A percentile compares a stretch with the other conserved stretches of the same genome.
Evolutionary conservation across 2,329 filamentous ascomycete species (phyloP).

Genomic region (Alternaria consortialis): DNA sequence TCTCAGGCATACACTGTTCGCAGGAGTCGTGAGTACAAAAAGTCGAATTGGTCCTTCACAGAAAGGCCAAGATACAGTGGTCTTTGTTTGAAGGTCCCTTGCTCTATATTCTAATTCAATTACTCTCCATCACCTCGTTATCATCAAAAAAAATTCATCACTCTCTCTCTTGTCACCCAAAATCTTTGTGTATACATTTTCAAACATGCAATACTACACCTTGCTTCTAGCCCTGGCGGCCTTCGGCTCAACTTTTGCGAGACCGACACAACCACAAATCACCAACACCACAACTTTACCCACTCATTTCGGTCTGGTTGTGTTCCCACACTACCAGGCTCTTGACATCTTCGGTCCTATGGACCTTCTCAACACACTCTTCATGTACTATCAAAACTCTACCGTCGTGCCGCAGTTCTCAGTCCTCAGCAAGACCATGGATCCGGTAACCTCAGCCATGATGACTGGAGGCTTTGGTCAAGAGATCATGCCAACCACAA

Average conservation of each 20-base stretch:
- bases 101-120: background rate
- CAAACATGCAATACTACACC: conserved; percentile 20
- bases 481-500: conserved; percentile 59
- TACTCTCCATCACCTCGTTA: background rate
- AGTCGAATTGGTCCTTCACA: background rate
- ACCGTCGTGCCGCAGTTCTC: conserved; percentile 36
- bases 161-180: background rate
- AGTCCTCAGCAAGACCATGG: conserved; percentile 37
- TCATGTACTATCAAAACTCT: conserved; percentile 33
- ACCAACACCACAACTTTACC: conserved; percentile 35
- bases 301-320: conserved; percentile 35
- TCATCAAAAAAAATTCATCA: background rate
- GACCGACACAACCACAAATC: conserved; percentile 22
- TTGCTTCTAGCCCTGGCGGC: conserved; percentile 20
- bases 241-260: conserved; percentile 15
- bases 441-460: conserved; percentile 39
- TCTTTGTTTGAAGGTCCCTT: background rate
- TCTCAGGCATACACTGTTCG: background rate
- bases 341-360: conserved; percentile 56
- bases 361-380: conserved; percentile 53
- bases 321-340: conserved; percentile 37
- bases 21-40: background rate
- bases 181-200: background rate
- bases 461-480: conserved; percentile 45
- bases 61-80: background rate